Base-by-base conservation (phyloP, 768 basidiomycete species). In the Coprinopsis strossmayeri region DNA sequence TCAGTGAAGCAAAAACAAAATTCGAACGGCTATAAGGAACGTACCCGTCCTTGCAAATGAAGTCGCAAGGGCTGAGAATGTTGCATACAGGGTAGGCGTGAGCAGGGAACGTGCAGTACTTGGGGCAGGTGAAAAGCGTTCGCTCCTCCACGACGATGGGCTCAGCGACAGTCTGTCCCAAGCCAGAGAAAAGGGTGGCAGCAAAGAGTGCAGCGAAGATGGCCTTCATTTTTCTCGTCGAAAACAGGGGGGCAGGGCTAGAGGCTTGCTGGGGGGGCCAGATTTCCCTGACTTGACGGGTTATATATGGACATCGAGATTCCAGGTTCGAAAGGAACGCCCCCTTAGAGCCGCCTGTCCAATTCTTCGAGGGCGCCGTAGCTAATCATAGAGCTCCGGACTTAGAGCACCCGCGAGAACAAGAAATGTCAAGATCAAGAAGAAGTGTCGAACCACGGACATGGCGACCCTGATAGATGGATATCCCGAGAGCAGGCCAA, bases 41-140 rank as follows among this genome's bases (percentile, higher is more conserved):
- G 56, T 58, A 77, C 59, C 74, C 74, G 52, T 74, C 61, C 28
- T 57, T 67, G 65, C 77, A 78, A 1, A 57, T 59, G 50, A 77
- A 79, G 28, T 63, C 63, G 54, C 77, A 78, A 1, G 73, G 69
- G 46, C 63, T 61, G 3, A 61, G 59, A 2, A 34, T 43, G 32
- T 55, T 48, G 56, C 77, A 78, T 3, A 51, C 18, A 1, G 74
- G 68, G 2, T 54, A 49, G 5, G 69, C 63, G 52, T 77, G 64
- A 2, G 61, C 55, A 0, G 77, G 77, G 56, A 70, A 78, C 7
- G 54, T 35, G 43, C 49, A 50, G 25, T 44, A 20, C 43, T 45
- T 50, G 15, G 42, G 42, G 49, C 49, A 50, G 10, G 26, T 43
- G 28, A 49, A 43, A 10, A 25, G 17, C n/a, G 48, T 30, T n/a